Evolutionary conservation across 192 early-diverging fungal genomes (phyloP).

Genomic region (Rhizophagus prolifer): DNA sequence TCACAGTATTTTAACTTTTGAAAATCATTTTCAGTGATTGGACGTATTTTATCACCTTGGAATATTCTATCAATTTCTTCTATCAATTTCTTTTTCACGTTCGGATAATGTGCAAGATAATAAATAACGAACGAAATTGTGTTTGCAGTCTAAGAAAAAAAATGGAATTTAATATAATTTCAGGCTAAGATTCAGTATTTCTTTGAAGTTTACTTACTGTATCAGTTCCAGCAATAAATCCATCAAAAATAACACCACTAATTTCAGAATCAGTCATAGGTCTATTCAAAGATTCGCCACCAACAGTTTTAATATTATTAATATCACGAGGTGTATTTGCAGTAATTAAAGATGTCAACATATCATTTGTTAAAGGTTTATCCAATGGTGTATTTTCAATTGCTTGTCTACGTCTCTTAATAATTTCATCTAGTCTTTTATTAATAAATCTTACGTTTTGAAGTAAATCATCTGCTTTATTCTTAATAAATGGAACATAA

Average conservation of each 20-base stretch:
- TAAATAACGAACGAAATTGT: not conserved
- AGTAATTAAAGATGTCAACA: constrained; percentile 14
- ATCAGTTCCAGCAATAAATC: not conserved
- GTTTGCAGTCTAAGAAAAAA: not conserved
- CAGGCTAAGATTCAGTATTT: no score
- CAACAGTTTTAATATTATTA: not conserved
- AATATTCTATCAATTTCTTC: constrained; percentile 2
- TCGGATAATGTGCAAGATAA: not conserved
- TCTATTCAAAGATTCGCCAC: not conserved
- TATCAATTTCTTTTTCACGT: not conserved
- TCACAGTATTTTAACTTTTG: constrained; percentile 12
- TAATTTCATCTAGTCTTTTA: not conserved
- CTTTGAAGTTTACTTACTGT: constrained; percentile 3
- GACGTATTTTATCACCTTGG: not conserved
- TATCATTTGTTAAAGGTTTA: not conserved
- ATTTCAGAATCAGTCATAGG: constrained; percentile 12
- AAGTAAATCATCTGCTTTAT: not conserved
- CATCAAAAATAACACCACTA: not conserved
- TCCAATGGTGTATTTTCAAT: not conserved
- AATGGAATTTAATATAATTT: not conserved
- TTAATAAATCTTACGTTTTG: not conserved
- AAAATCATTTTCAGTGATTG: not conserved
- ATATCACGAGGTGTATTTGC: constrained; percentile 9
- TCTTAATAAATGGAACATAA: not conserved
- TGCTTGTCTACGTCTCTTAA: constrained; percentile 2